These are phyloP conservation scores for Vachellia pachyceras DNA, from an alignment of 306 rosid genomes.

Conservation along the genomic window DNA sequence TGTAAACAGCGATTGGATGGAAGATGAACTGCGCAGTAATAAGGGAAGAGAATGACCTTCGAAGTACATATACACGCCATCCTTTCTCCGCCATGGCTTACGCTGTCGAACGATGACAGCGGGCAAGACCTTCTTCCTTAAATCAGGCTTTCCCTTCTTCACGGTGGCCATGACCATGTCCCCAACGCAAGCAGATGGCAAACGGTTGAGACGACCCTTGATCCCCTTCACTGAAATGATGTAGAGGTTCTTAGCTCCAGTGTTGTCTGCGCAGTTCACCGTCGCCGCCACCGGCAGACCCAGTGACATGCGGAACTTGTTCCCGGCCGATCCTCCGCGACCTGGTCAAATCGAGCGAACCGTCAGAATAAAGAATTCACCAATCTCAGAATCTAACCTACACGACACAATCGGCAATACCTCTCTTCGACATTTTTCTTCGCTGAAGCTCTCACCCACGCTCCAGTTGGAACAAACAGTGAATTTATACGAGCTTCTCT, in stretches of 20 bases:
- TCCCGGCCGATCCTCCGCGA: conserved; percentile 89
- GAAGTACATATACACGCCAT: conserved; percentile 90
- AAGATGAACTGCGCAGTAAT: not conserved
- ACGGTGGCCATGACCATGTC: conserved; percentile 98
- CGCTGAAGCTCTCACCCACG: not conserved
- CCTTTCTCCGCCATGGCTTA: conserved; percentile 97
- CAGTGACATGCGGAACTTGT: conserved; percentile 90
- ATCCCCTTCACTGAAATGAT: conserved; percentile 91
- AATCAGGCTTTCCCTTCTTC: conserved; percentile 90
- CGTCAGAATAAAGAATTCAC: not conserved
- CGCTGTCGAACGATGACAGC: conserved; percentile 92
- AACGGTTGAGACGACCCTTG: conserved; percentile 81
- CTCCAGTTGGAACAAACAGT: not conserved
- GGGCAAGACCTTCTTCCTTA: conserved; percentile 87
- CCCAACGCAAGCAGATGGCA: conserved; percentile 91
- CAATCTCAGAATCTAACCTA: not conserved
- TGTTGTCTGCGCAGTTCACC: conserved; percentile 89
- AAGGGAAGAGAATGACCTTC: conserved; percentile 53
- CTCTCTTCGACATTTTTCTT: conserved; percentile 68
- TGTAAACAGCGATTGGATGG: not conserved
- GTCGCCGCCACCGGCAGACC: conserved; percentile 98
- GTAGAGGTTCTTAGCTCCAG: conserved; percentile 92
- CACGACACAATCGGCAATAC: conserved; percentile 5
- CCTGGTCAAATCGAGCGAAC: conserved; percentile 41
- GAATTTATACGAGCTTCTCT: not conserved